Base-by-base conservation (phyloP, 2,329 filamentous ascomycete genomes). In the Arthrobotrys sinensis region DNA sequence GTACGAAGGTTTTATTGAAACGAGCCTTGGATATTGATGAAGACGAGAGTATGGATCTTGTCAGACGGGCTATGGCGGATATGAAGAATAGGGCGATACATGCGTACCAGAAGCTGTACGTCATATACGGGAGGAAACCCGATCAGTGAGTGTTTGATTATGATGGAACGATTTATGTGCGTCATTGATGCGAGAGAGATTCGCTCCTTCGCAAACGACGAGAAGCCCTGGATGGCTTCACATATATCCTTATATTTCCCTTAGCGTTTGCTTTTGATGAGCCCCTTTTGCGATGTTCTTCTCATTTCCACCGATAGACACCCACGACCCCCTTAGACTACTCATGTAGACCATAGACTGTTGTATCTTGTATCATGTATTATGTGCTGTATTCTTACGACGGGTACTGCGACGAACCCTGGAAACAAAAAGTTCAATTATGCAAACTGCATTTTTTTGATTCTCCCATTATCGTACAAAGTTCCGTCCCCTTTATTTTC, bases 91-190 rank as follows among this genome's bases (percentile, higher is more conserved):
- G 73, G 12, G 57, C 73, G 43, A 77, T 77, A 62, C 73, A 77
- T 67, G 73, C 73, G 14, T 77, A 77, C 46, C 73, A 77, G 66
- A 71, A 70, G 73, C 60, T 77, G 57, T 77, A 71, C 38, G 73
- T 77, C 45, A 77, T 77, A 12, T 71, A 71, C 28, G 73, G 66
- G n/a, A 57, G 73, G 60, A 77, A 77, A 28, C 66, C 73, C 21
- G 40, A 71, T 45, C 4, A 34, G 64, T 76, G 40, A 71, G 60
- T 60, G 50, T 69, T 57, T 69, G 53, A 34, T 69, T 46, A 60
- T 28, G 50, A 57, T 60, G 50, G 38, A n/a, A 48, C 24, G 48
- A 34, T 69, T 46, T 63, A 68, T 57, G 53, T 16, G 34, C 45
- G 64, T 66, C 50, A 32, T 55, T 43, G 48, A 38, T 70, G 53